Conservation (phyloP, 1,284 basidiomycete genomes). For the Hypsizygus ulmarius region DNA sequence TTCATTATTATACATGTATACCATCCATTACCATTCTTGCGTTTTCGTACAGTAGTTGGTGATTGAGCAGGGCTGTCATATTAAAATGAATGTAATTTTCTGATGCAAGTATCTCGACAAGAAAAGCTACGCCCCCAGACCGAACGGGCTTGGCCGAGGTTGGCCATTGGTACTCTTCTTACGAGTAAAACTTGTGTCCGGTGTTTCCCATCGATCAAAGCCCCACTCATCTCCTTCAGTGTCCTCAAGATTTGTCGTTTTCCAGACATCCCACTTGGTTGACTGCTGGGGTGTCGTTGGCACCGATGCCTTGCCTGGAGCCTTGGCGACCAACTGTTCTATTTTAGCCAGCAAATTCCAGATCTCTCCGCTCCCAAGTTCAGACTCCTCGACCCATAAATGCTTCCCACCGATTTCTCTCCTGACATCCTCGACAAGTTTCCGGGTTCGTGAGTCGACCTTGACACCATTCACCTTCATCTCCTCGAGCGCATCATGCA, state of each 20-base stretch:
- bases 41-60: not conserved
- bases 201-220: slow-evolving; percentile 41
- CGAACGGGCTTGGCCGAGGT: not conserved
- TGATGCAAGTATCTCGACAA: not conserved
- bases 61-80: too few relatives aligned
- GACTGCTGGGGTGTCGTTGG: slow-evolving; percentile 14
- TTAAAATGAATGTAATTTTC: too few relatives aligned
- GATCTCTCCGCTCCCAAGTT: slow-evolving; percentile 39
- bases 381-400: slow-evolving; percentile 47
- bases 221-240: slow-evolving; percentile 32
- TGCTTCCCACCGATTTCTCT: slow-evolving; percentile 56
- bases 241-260: slow-evolving; percentile 27
- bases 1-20: not conserved
- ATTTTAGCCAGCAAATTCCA: slow-evolving; percentile 39
- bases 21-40: slow-evolving; percentile 4
- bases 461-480: slow-evolving; percentile 79
- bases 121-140: slow-evolving; percentile 4
- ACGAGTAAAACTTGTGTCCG: not conserved
- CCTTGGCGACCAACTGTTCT: slow-evolving; percentile 31
- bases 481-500: slow-evolving; percentile 70
- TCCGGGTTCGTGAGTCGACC: slow-evolving; percentile 58
- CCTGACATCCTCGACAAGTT: slow-evolving; percentile 65
- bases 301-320: not conserved
- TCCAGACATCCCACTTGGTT: slow-evolving; percentile 42
- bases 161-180: not conserved